phyloP scores from a whole-genome alignment of 164 flowering plant species.

The Liriodendron chinense region DNA sequence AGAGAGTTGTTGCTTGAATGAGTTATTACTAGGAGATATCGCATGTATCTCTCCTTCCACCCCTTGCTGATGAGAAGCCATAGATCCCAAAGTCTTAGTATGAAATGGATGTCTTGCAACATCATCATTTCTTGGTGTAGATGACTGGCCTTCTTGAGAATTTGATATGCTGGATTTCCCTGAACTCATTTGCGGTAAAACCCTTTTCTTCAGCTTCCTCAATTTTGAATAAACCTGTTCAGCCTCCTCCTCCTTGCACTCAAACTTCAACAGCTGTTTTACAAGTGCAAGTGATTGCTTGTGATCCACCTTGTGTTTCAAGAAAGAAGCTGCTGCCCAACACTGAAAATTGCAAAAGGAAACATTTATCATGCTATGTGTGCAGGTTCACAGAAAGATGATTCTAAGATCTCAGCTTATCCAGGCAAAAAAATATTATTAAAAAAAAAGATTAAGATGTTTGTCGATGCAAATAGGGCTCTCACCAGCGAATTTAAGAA shows the following conservation, averaged over 20 bases:
- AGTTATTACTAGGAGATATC: background rate
- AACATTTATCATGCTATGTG: background rate
- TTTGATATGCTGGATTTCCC: background rate
- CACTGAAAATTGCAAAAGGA: slow-evolving; percentile 40
- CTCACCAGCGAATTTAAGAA: too few relatives aligned
- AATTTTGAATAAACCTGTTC: slow-evolving; percentile 43
- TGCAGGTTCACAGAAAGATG: background rate
- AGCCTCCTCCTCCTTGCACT: slow-evolving; percentile 59
- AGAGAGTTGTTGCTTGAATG: background rate
- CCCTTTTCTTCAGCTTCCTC: slow-evolving; percentile 38
- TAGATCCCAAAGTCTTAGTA: slow-evolving; percentile 1
- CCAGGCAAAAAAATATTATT: too few relatives aligned
- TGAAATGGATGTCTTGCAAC: slow-evolving; percentile 3
- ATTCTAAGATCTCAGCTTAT: background rate
- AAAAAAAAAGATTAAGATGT: too few relatives aligned
- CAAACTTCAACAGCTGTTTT: slow-evolving; percentile 43
- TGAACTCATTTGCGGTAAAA: slow-evolving; percentile 13
- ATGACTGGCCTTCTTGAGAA: background rate
- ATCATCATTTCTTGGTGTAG: slow-evolving; percentile 9
- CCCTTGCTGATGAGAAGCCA: background rate
- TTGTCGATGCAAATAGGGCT: too few relatives aligned
- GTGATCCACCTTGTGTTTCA: slow-evolving; percentile 46
- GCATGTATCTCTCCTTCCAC: background rate
- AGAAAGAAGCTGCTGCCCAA: slow-evolving; percentile 65
- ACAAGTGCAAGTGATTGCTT: slow-evolving; percentile 53